These are phyloP conservation scores for Scalesia atractyloides DNA, from an alignment of 129 eudicot species.

Conservation along the genomic window DNA sequence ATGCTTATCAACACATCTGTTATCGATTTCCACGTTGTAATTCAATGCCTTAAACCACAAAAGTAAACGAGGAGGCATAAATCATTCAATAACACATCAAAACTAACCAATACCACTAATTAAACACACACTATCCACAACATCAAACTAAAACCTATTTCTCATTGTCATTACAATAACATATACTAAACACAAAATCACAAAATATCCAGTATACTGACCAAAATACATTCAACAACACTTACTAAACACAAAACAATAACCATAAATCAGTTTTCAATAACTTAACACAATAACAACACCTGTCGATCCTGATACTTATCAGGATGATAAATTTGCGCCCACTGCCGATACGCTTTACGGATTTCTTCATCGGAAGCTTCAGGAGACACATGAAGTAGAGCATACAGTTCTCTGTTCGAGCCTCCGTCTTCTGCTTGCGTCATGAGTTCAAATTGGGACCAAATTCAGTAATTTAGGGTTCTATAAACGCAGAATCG, in stretches of 20 bases:
- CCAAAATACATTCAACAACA: too few species aligned
- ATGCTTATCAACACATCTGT: neutral
- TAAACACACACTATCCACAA: neutral
- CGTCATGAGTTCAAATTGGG: constrained; percentile 35
- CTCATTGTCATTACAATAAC: neutral
- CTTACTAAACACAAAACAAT: neutral
- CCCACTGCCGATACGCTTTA: constrained; percentile 90
- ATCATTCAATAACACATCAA: constrained; percentile 8
- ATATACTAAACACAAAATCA: constrained; percentile 8
- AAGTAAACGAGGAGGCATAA: too few species aligned
- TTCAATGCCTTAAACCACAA: too few species aligned
- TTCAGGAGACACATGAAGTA: constrained; percentile 84
- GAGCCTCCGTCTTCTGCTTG: constrained; percentile 43
- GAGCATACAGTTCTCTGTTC: constrained; percentile 71
- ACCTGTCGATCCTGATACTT: constrained; percentile 74
- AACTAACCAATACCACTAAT: too few species aligned
- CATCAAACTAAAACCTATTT: neutral
- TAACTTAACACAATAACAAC: neutral
- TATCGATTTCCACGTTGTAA: neutral
- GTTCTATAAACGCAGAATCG: constrained; percentile 14
- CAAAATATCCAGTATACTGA: too few species aligned
- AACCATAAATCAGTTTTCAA: neutral
- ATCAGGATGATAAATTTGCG: constrained; percentile 95
- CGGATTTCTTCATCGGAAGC: constrained; percentile 98
- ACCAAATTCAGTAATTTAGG: constrained; percentile 23